Evolutionary conservation across 352 stramenopile species (phyloP).

Genomic region (Phytophthora litchii): DNA sequence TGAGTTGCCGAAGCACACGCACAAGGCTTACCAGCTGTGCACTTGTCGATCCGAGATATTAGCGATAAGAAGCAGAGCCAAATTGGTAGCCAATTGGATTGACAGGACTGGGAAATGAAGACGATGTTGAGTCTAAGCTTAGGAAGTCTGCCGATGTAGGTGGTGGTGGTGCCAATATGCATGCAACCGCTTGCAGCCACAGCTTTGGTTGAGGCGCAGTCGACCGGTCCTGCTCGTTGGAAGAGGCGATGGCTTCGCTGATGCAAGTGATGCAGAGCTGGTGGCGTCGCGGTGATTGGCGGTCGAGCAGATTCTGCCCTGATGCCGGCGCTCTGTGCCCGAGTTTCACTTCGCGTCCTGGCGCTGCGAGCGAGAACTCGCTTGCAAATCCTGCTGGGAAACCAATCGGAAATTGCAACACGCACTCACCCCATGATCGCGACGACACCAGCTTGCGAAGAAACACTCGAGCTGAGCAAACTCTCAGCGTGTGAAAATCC

Average conservation of each 20-base stretch:
- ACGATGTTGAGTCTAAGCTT: too few species aligned
- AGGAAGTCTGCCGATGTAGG: too few species aligned
- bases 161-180: too few species aligned
- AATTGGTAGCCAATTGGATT: slow-evolving; percentile 8
- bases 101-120: background rate
- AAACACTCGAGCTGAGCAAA: slow-evolving; percentile 4
- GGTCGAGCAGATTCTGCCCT: background rate
- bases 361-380: background rate
- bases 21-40: slow-evolving; percentile 16
- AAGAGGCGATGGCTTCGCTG: background rate
- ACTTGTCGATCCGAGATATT: background rate
- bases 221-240: slow-evolving; percentile 1
- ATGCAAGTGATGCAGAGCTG: slow-evolving; percentile 21
- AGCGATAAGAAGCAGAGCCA: slow-evolving; percentile 19
- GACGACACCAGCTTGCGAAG: too few species aligned
- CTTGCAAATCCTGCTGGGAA: slow-evolving; percentile 22
- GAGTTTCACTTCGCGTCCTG: slow-evolving; percentile 14
- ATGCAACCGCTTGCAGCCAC: background rate
- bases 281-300: slow-evolving; percentile 22
- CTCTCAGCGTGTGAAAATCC: background rate
- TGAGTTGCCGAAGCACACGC: slow-evolving; percentile 25
- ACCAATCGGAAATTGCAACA: slow-evolving; percentile 14
- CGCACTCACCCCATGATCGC: slow-evolving; percentile 1
- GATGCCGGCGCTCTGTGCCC: slow-evolving; percentile 13
- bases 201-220: background rate